A percentile compares a stretch with the other conserved stretches of the same genome.
phyloP scores from a whole-genome alignment of 495 filamentous ascomycete species.

The Tricharina praecox region DNA sequence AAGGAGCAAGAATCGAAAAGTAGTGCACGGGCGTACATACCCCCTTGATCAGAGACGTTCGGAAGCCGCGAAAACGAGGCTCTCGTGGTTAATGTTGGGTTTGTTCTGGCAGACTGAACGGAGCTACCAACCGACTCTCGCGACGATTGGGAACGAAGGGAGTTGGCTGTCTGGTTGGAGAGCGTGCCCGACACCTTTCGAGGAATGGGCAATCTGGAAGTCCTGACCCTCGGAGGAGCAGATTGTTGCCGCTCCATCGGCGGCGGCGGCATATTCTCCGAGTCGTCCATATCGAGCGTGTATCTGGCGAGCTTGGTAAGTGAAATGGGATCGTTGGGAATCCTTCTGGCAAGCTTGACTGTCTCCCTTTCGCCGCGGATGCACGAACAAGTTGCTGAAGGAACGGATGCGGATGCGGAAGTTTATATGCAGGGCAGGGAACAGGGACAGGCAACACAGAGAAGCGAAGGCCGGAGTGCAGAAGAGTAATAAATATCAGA shows the following conservation, averaged over 20 bases:
- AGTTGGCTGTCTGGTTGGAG: slow-evolving; percentile 3
- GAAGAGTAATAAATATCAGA: too few species aligned
- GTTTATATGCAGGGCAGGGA: too few species aligned
- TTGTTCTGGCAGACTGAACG: neutral
- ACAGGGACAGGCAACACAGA: too few species aligned
- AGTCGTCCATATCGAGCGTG: too few species aligned
- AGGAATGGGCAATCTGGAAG: slow-evolving; percentile 21
- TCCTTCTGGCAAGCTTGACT: too few species aligned
- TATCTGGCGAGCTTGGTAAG: too few species aligned
- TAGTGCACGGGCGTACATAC: too few species aligned
- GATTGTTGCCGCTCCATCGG: slow-evolving; percentile 7
- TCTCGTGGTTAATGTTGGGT: slow-evolving; percentile 9
- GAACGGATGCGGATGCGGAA: too few species aligned
- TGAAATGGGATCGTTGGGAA: too few species aligned
- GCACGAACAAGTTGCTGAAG: too few species aligned
- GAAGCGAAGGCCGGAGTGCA: too few species aligned
- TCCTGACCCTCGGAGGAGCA: slow-evolving; percentile 5
- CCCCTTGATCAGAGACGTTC: neutral
- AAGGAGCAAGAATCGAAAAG: neutral
- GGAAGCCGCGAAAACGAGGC: slow-evolving; percentile 17
- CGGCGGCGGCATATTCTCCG: neutral
- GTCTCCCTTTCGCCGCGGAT: too few species aligned
- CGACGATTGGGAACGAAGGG: slow-evolving; percentile 14
- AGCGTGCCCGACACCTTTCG: slow-evolving; percentile 9
- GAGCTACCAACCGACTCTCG: slow-evolving; percentile 2